phyloP scores from a whole-genome alignment of 1,284 basidiomycete species.

The Vanrija sp. region DNA sequence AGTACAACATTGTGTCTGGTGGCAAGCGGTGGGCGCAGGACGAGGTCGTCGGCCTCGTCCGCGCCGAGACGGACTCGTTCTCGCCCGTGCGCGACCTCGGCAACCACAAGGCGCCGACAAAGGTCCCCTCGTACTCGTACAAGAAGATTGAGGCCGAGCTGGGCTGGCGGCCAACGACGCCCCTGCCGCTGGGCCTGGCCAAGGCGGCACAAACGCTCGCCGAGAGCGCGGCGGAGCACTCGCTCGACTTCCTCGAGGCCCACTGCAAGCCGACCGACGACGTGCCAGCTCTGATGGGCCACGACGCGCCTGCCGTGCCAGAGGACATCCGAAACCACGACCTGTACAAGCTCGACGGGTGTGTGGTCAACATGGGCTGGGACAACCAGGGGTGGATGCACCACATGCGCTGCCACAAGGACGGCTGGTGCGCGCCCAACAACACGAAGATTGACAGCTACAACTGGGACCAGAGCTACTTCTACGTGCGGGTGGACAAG shows the following conservation, averaged over 20 bases:
- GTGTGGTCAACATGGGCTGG: constrained; percentile 43
- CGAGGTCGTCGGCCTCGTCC: constrained; percentile 38
- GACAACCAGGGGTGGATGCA: constrained; percentile 38
- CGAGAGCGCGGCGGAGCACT: constrained; percentile 26
- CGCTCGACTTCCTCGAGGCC: constrained; percentile 24
- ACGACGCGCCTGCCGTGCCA: constrained; percentile 1
- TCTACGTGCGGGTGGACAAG: constrained; percentile 20
- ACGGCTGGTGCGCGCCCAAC: constrained; percentile 32
- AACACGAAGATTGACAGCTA: constrained; percentile 29
- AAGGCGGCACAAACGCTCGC: constrained; percentile 22
- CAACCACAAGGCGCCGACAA: constrained; percentile 12
- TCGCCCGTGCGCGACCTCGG: constrained; percentile 42
- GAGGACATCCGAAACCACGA: constrained; percentile 39
- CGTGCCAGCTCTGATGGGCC: neutral
- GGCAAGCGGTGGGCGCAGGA: constrained; percentile 30
- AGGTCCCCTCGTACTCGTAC: constrained; percentile 15
- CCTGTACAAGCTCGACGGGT: constrained; percentile 38
- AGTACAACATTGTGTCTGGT: constrained; percentile 42
- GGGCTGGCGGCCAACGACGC: constrained; percentile 27
- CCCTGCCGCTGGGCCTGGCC: constrained; percentile 26
- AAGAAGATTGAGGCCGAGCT: constrained; percentile 16
- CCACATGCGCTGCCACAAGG: constrained; percentile 44
- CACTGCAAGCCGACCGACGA: constrained; percentile 22
- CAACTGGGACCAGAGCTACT: constrained; percentile 43
- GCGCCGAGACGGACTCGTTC: constrained; percentile 29